phyloP scores from a whole-genome alignment of 352 stramenopile species.

The Albugo laibachii region DNA sequence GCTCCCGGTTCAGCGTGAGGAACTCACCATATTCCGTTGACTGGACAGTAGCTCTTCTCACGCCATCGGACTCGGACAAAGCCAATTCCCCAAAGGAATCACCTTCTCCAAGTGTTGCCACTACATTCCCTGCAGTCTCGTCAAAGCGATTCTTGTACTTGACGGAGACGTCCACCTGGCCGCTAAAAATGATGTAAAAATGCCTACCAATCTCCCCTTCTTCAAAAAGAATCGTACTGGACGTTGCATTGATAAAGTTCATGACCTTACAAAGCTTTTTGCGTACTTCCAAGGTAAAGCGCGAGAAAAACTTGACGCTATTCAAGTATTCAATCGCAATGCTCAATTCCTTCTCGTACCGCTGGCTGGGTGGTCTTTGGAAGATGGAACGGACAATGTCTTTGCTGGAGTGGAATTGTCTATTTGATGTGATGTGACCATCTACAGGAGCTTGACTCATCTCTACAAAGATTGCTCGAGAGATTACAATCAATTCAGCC shows the following conservation, averaged over 20 bases:
- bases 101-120: slow-evolving; percentile 38
- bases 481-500: slow-evolving; percentile 49
- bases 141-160: slow-evolving; percentile 55
- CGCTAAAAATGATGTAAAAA: slow-evolving; percentile 74
- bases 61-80: slow-evolving; percentile 34
- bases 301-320: slow-evolving; percentile 71
- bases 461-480: slow-evolving; percentile 39
- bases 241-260: slow-evolving; percentile 49
- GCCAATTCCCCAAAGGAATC: slow-evolving; percentile 68
- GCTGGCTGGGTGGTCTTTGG: slow-evolving; percentile 32
- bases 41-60: slow-evolving; percentile 46
- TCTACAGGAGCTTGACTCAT: slow-evolving; percentile 43
- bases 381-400: slow-evolving; percentile 78
- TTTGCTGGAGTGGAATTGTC: slow-evolving; percentile 69
- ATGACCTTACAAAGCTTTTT: slow-evolving; percentile 72
- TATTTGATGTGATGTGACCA: slow-evolving; percentile 16
- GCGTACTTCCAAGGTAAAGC: slow-evolving; percentile 71
- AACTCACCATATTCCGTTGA: slow-evolving; percentile 58
- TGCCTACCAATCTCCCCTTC: slow-evolving; percentile 54
- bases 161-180: slow-evolving; percentile 46
- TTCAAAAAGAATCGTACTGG: slow-evolving; percentile 63
- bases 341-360: slow-evolving; percentile 68
- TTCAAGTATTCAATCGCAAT: slow-evolving; percentile 75
- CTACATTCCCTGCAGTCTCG: slow-evolving; percentile 33
- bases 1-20: slow-evolving; percentile 47